Evolutionary conservation across 2,329 filamentous ascomycete genomes (phyloP), one percentile per base, ranked within the genome.

Genomic region (Aspergillus proliferans): DNA sequence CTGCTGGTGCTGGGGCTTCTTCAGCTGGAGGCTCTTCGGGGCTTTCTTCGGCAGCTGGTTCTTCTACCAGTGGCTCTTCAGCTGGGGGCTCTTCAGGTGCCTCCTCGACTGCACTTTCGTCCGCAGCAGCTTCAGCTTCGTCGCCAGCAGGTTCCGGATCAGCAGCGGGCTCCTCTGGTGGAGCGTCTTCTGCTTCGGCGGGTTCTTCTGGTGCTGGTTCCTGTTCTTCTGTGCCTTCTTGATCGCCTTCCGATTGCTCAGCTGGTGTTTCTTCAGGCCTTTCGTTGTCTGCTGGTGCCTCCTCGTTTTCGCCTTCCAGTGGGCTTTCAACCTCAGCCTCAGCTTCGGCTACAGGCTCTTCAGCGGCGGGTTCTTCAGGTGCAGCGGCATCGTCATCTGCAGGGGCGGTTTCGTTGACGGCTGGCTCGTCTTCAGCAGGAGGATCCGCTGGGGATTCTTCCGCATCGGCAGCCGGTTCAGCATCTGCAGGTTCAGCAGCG

Each of bases 41-140:
- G 24, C 51, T 45, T n/a, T 53, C 50, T 45, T 58, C 47, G 15
- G 36, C 45, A 15, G 55, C 44, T 3, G 50, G 24, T 39, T 56
- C 52, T 45, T 53, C 48, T 21, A 15, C 15, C 15, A 15, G 15
- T 3, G 50, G 24, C 36, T 53, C 50, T 45, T 58, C 49, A 18
- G 47, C 41, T 1, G 46, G 9, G n/a, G 47, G 30, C 9, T 55
- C 54, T 46, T 57, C 52, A 7, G 49, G 39, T 9, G 58, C 43
- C 3, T n/a, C 18, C 10, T 40, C 38, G 5, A 22, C 38, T 9
- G 15, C 8, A 19, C 19, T 18, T 10, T 12, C 18, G 6, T 8
- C 28, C 28, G 28, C 4, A 34, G 6, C 24, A 18, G 26, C 7
- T 45, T 22, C 28, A 4, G 24, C 4, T 45, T 34, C 47, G 41